Evolutionary conservation across 805 yeast genomes (phyloP).

Genomic region (Saturnispora galanensis): DNA sequence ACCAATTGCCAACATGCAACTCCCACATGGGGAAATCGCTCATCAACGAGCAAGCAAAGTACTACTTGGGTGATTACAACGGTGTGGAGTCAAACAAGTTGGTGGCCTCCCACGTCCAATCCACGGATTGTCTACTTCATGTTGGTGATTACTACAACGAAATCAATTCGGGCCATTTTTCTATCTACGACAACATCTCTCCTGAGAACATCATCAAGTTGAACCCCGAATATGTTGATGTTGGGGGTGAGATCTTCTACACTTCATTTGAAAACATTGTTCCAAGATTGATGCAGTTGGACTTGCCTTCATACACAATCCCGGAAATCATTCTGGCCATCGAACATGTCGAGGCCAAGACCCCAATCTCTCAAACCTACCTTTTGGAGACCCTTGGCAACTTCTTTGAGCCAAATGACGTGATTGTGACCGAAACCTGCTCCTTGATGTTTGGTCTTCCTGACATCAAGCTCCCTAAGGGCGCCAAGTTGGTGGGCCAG

Average conservation of each 20-base stretch:
- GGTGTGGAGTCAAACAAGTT: slow-evolving; percentile 47
- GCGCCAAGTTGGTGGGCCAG: slow-evolving; percentile 49
- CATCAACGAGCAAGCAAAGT: slow-evolving; percentile 57
- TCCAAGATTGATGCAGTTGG: slow-evolving; percentile 28
- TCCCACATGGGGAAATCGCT: slow-evolving; percentile 65
- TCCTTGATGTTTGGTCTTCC: slow-evolving; percentile 71
- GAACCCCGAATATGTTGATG: slow-evolving; percentile 43
- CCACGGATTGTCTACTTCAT: slow-evolving; percentile 59
- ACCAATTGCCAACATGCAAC: slow-evolving; percentile 47
- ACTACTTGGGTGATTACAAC: slow-evolving; percentile 63
- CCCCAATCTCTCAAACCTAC: slow-evolving; percentile 39
- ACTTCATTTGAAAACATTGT: slow-evolving; percentile 42
- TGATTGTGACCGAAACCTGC: slow-evolving; percentile 74
- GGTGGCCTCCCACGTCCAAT: slow-evolving; percentile 37
- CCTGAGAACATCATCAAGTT: slow-evolving; percentile 37
- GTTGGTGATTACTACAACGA: slow-evolving; percentile 64
- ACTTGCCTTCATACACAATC: slow-evolving; percentile 9
- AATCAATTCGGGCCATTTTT: slow-evolving; percentile 58
- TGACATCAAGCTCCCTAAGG: slow-evolving; percentile 52
- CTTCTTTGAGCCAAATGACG: slow-evolving; percentile 44
- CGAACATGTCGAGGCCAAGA: slow-evolving; percentile 16
- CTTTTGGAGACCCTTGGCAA: slow-evolving; percentile 32
- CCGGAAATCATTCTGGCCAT: slow-evolving; percentile 13
- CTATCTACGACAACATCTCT: slow-evolving; percentile 33
- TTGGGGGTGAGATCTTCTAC: slow-evolving; percentile 33